Conservation (phyloP, 2,329 filamentous ascomycete genomes). For the Arthrinium puccinioides region DNA sequence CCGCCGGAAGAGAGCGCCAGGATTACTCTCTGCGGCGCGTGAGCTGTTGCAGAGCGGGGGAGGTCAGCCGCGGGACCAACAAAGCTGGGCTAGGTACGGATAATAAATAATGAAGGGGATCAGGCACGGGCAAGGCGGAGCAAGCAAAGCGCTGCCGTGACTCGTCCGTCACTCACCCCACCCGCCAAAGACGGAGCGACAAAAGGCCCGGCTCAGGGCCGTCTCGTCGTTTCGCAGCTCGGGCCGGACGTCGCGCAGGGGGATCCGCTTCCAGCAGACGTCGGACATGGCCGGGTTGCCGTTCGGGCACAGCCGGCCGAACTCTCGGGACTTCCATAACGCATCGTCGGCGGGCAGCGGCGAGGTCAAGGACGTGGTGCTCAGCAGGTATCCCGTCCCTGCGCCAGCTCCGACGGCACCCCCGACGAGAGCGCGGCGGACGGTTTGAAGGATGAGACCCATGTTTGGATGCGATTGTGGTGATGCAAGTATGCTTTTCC, state of each 20-base stretch:
- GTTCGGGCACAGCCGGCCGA: conserved; percentile 6
- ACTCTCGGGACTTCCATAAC: conserved; percentile 6
- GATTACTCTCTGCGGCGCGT: conserved; percentile 10
- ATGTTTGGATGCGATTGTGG: not conserved
- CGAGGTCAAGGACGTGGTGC: conserved; percentile 7
- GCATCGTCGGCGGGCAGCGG: conserved; percentile 10
- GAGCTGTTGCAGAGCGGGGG: conserved; percentile 2
- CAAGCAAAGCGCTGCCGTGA: too few species aligned
- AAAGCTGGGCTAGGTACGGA: not conserved
- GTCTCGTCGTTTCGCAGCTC: conserved; percentile 10
- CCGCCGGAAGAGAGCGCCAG: conserved; percentile 26
- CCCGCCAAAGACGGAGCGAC: conserved; percentile 9
- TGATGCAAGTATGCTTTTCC: not conserved
- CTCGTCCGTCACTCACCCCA: conserved; percentile 8
- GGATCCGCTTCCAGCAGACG: conserved; percentile 8
- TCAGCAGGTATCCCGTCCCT: conserved; percentile 5
- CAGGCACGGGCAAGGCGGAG: too few species aligned
- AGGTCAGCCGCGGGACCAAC: not conserved
- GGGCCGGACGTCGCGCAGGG: conserved; percentile 9
- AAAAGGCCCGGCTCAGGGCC: conserved; percentile 9
- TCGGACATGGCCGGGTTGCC: conserved; percentile 11
- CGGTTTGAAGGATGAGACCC: not conserved
- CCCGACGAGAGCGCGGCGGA: not conserved
- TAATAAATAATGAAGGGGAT: not conserved
- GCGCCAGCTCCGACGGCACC: not conserved